These are phyloP conservation scores for Neonectria coccinea DNA, from an alignment of 2,329 filamentous ascomycete species.

Conservation along the genomic window DNA sequence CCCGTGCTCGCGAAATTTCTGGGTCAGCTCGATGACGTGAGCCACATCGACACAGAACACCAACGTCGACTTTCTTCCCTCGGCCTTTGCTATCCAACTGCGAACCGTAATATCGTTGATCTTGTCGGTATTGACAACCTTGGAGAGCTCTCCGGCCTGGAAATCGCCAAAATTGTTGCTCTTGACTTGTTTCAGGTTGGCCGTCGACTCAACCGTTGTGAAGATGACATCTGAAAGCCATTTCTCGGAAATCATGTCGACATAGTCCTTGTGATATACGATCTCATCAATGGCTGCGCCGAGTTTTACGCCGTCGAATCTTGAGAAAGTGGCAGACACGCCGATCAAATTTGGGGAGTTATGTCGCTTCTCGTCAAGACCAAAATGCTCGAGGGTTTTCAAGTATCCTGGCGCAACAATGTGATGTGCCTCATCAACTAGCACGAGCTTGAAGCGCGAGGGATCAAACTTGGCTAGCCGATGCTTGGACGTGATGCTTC, in stretches of 20 bases:
- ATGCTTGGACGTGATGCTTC: slow-evolving; percentile 81
- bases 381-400: slow-evolving; percentile 81
- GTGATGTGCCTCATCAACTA: slow-evolving; percentile 97
- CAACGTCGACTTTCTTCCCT: slow-evolving; percentile 82
- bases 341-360: slow-evolving; percentile 78
- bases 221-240: slow-evolving; percentile 95
- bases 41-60: slow-evolving; percentile 93
- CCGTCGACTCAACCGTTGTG: slow-evolving; percentile 88
- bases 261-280: slow-evolving; percentile 86
- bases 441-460: slow-evolving; percentile 82
- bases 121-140: slow-evolving; percentile 82
- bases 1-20: slow-evolving; percentile 79
- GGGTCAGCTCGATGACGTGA: slow-evolving; percentile 81
- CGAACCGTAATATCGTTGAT: slow-evolving; percentile 88
- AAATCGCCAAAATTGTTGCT: slow-evolving; percentile 79
- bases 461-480: slow-evolving; percentile 88
- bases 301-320: slow-evolving; percentile 85
- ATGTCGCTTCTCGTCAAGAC: slow-evolving; percentile 63
- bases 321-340: slow-evolving; percentile 83
- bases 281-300: slow-evolving; percentile 93
- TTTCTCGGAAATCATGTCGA: slow-evolving; percentile 82
- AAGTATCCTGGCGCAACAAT: slow-evolving; percentile 89
- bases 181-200: slow-evolving; percentile 79
- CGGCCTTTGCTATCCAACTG: slow-evolving; percentile 84
- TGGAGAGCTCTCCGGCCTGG: slow-evolving; percentile 79